A percentile compares a stretch with the other conserved stretches of the same genome.
phyloP scores from a whole-genome alignment of 2,329 filamentous ascomycete species.

The Colletotrichum sp. region DNA sequence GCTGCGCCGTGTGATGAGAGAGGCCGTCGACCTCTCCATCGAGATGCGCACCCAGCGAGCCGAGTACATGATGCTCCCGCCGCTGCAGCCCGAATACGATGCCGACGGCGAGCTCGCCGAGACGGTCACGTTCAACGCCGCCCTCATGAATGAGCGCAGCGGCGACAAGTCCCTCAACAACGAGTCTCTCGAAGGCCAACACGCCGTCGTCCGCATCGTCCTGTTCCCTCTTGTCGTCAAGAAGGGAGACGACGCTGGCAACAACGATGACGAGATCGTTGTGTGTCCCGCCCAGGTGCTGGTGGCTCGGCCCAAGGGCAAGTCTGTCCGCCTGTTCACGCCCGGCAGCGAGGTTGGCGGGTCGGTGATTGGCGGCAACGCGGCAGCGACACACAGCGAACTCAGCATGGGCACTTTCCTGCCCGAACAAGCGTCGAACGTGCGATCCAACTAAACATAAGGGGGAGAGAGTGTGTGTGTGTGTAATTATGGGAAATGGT shows the following conservation, averaged over 20 bases:
- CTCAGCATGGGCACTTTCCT: slow-evolving; percentile 35
- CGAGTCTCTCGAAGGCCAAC: slow-evolving; percentile 78
- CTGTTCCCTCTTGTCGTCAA: slow-evolving; percentile 97
- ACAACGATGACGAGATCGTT: slow-evolving; percentile 92
- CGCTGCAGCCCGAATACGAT: slow-evolving; percentile 93
- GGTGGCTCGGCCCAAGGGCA: slow-evolving; percentile 62
- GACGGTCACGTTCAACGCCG: slow-evolving; percentile 89
- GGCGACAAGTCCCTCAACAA: slow-evolving; percentile 67
- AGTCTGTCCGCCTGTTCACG: slow-evolving; percentile 41
- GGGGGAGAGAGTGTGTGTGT: neutral
- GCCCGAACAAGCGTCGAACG: slow-evolving; percentile 28
- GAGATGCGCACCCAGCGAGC: slow-evolving; percentile 98
- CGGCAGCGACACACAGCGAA: slow-evolving; percentile 34
- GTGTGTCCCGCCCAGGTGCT: slow-evolving; percentile 95
- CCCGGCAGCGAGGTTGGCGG: slow-evolving; percentile 60
- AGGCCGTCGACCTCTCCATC: slow-evolving; percentile 88
- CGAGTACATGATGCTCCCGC: slow-evolving; percentile 98
- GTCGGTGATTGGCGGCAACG: slow-evolving; percentile 40
- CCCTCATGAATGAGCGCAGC: slow-evolving; percentile 92
- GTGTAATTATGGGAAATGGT: neutral
- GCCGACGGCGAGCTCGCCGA: slow-evolving; percentile 87
- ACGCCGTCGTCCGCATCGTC: slow-evolving; percentile 85
- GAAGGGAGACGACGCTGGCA: slow-evolving; percentile 86
- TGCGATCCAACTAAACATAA: neutral
- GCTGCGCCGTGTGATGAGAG: slow-evolving; percentile 83